Conservation (phyloP, 345 rosid species). For the Kandelia obovata region DNA sequence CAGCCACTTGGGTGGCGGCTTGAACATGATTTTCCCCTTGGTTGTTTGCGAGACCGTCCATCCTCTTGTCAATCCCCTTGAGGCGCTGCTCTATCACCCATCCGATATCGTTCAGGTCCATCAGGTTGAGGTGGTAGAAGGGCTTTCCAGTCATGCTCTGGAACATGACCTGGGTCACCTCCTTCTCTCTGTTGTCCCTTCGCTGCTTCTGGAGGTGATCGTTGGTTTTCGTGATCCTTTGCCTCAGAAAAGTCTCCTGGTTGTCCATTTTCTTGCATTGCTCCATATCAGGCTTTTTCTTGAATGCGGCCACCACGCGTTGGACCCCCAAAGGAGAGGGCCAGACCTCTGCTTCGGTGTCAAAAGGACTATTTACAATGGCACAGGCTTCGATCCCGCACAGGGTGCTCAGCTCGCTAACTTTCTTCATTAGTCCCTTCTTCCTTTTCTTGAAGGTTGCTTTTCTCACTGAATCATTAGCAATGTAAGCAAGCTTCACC, state of each 20-base stretch:
- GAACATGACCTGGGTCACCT: conserved; percentile 32
- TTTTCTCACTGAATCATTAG: conserved; percentile 45
- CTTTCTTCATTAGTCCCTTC: conserved; percentile 60
- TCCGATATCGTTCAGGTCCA: conserved; percentile 38
- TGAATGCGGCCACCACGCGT: conserved; percentile 26
- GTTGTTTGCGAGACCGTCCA: background rate
- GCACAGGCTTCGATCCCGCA: conserved; percentile 57
- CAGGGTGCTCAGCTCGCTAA: conserved; percentile 50
- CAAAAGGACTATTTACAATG: conserved; percentile 35
- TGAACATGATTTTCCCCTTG: background rate
- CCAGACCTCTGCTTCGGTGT: conserved; percentile 43
- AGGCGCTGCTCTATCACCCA: conserved; percentile 32
- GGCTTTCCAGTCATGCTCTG: conserved; percentile 19
- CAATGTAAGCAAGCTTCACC: conserved; percentile 49
- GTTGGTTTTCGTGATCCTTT: conserved; percentile 27
- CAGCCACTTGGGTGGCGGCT: background rate
- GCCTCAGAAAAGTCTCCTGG: conserved; percentile 42
- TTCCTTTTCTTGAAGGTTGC: conserved; percentile 64
- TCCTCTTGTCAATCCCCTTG: conserved; percentile 18
- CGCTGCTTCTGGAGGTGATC: conserved; percentile 38
- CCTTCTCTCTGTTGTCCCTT: conserved; percentile 41
- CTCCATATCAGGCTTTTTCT: conserved; percentile 42
- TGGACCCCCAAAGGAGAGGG: conserved; percentile 40
- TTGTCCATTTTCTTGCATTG: conserved; percentile 44
- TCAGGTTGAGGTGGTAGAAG: conserved; percentile 16